Conservation (phyloP, 1,139 yeast species). For the Saccharomyces hybrid region DNA sequence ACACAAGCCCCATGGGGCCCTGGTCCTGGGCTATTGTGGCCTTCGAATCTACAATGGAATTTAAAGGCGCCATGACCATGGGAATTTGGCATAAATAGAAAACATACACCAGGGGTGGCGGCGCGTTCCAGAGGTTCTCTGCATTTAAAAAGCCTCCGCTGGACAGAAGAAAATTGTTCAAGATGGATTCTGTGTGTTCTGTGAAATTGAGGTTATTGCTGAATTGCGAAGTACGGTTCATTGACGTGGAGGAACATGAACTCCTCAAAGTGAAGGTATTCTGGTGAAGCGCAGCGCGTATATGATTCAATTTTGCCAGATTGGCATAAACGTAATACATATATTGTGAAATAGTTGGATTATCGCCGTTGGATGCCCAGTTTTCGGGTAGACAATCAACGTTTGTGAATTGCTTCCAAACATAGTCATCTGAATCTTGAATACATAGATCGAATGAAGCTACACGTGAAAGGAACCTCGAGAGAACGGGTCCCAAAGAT, state of each 20-base stretch:
- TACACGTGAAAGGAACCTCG: slow-evolving; percentile 12
- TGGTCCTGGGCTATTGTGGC: background rate
- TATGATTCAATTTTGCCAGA: slow-evolving; percentile 8
- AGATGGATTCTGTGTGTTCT: slow-evolving; percentile 14
- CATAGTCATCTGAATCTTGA: slow-evolving; percentile 12
- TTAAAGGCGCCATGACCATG: slow-evolving; percentile 16
- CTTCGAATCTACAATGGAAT: slow-evolving; percentile 10
- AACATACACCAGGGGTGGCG: slow-evolving; percentile 12
- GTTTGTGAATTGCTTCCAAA: slow-evolving; percentile 13
- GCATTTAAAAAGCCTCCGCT: slow-evolving; percentile 16
- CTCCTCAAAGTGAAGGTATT: slow-evolving; percentile 14
- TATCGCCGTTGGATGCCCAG: slow-evolving; percentile 16
- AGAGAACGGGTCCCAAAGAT: slow-evolving; percentile 2
- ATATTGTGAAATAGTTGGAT: slow-evolving; percentile 17
- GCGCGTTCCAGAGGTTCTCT: slow-evolving; percentile 13
- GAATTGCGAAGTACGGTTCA: slow-evolving; percentile 15
- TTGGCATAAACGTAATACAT: slow-evolving; percentile 14
- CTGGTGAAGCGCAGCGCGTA: slow-evolving; percentile 8
- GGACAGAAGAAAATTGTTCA: slow-evolving; percentile 14
- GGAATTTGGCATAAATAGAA: slow-evolving; percentile 17
- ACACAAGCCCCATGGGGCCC: background rate
- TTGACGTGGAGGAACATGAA: slow-evolving; percentile 8
- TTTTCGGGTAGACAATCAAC: slow-evolving; percentile 9
- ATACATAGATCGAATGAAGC: slow-evolving; percentile 13
- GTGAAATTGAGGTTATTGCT: slow-evolving; percentile 10